Base-by-base conservation (phyloP, 1,284 basidiomycete genomes). In the Leccinum glutinopallens region DNA sequence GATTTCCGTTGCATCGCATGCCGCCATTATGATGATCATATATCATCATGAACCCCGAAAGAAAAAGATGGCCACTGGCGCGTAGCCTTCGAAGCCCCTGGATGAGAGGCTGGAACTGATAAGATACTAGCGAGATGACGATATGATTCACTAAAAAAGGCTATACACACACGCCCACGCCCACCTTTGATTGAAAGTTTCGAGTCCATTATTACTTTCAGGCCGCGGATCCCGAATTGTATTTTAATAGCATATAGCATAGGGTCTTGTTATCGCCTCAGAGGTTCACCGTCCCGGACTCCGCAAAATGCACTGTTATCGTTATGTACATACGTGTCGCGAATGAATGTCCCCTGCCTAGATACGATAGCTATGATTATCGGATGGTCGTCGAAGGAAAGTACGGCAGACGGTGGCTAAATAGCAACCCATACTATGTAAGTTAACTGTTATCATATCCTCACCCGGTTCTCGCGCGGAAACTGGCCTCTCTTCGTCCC, bases 361-460 rank as follows among this genome's bases (percentile, higher is more conserved):
- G 46, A 49, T 58, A 32, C 10, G 39, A 58, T 32, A n/a, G 29
- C 22, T 12, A 58, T 37, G 13, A 25, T 41, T 22, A 29, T 43
- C 2, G 39, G 39, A 19, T 58, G 5, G 39, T n/a, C 25, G 57
- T 25, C 25, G 25, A 25, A 29, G 22, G 37, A 41, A 58, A 41
- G 8, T 9, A 25, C 33, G 54, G 15, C 51, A 13, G 22, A 55
- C 5, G 7, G 10, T 32, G 13, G 29, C 29, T 29, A 25, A 37
- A 61, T 60, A 61, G 12, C 51, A 57, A 39, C 51, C 22, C 29
- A 19, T n/a, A 46, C 9, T 12, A 19, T 46, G n/a, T 46, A 46
- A 19, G 46, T 49, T 41, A 41, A 43, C 19, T 51, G 6, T 25
- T 15, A 29, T 55, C n/a, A 25, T 25, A 37, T 33, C 33, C 19